A percentile compares a stretch with the other conserved stretches of the same genome.
These are phyloP conservation scores for Trichoderma hamatum DNA, from an alignment of 2,329 filamentous ascomycete genomes.

Conservation along the genomic window DNA sequence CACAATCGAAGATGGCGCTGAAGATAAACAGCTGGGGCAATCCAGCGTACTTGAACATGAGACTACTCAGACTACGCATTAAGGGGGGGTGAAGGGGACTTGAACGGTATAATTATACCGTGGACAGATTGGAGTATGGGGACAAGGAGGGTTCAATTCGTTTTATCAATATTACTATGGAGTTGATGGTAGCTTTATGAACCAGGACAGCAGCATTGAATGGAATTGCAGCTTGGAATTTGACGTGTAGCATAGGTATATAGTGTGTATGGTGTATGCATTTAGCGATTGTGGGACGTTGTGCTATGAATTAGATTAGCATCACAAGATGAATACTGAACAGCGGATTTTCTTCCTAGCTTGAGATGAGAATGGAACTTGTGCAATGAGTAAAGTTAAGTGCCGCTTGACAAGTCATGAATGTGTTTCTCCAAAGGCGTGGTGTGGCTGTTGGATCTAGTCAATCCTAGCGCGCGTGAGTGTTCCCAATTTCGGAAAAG, in stretches of 20 bases:
- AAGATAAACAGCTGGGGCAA: conserved; percentile 50
- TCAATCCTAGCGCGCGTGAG: neutral
- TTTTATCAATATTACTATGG: neutral
- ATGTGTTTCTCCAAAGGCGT: no score
- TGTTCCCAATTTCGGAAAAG: conserved; percentile 4
- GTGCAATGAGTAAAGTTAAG: no score
- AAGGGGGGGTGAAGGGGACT: neutral
- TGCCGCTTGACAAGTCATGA: no score
- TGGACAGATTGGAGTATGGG: neutral
- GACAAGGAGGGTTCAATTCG: neutral
- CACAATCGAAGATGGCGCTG: conserved; percentile 39
- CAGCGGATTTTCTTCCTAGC: neutral
- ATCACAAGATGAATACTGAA: conserved; percentile 12
- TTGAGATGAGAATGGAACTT: neutral
- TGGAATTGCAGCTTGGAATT: neutral
- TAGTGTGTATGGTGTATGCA: conserved; percentile 10
- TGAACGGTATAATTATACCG: neutral
- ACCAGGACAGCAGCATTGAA: neutral
- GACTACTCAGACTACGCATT: conserved; percentile 3
- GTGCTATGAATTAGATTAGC: conserved; percentile 17
- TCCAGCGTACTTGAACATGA: conserved; percentile 34
- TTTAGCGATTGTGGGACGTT: conserved; percentile 5
- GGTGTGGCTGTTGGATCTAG: neutral
- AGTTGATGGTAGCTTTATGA: neutral
- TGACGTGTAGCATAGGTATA: conserved; percentile 14